Evolutionary conservation across 2,329 filamentous ascomycete species (phyloP).

Genomic region (Laburnicola sp.): DNA sequence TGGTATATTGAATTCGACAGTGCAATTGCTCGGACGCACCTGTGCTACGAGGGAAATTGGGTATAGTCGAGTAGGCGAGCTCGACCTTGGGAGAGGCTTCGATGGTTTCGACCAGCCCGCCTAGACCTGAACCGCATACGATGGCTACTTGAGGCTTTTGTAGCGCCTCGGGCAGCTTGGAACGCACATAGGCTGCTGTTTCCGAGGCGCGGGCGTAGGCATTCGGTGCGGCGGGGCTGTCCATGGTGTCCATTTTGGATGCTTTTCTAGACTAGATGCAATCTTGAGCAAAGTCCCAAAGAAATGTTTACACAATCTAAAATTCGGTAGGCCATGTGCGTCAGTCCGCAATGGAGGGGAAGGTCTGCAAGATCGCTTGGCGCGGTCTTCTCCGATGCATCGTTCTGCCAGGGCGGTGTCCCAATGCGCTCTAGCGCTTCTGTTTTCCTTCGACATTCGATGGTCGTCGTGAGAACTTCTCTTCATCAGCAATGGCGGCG

Average conservation of each 20-base stretch:
- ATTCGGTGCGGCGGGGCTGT: slow-evolving; percentile 32
- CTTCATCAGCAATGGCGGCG: slow-evolving; percentile 47
- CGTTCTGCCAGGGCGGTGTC: slow-evolving; percentile 35
- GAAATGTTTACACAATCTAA: neutral
- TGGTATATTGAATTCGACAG: neutral
- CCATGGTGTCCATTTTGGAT: slow-evolving; percentile 17
- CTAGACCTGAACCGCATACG: slow-evolving; percentile 66
- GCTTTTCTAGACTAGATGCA: neutral
- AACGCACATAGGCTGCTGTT: slow-evolving; percentile 55
- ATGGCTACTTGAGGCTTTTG: slow-evolving; percentile 62
- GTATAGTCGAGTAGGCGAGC: slow-evolving; percentile 62
- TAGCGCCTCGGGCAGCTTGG: slow-evolving; percentile 54
- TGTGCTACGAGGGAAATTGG: slow-evolving; percentile 63
- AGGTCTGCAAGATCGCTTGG: slow-evolving; percentile 24
- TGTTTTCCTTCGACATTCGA: slow-evolving; percentile 20
- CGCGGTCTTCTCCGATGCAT: slow-evolving; percentile 32
- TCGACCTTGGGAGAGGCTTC: slow-evolving; percentile 55
- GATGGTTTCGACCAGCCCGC: slow-evolving; percentile 62
- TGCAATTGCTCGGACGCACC: slow-evolving; percentile 52
- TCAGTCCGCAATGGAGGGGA: slow-evolving; percentile 19
- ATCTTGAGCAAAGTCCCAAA: too few relatives aligned
- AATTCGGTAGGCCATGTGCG: slow-evolving; percentile 1
- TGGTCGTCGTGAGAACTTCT: slow-evolving; percentile 12
- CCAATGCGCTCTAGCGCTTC: slow-evolving; percentile 23
- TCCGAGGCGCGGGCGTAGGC: slow-evolving; percentile 53